Conservation (phyloP, 805 yeast species). For the Danielozyma ontarioensis region DNA sequence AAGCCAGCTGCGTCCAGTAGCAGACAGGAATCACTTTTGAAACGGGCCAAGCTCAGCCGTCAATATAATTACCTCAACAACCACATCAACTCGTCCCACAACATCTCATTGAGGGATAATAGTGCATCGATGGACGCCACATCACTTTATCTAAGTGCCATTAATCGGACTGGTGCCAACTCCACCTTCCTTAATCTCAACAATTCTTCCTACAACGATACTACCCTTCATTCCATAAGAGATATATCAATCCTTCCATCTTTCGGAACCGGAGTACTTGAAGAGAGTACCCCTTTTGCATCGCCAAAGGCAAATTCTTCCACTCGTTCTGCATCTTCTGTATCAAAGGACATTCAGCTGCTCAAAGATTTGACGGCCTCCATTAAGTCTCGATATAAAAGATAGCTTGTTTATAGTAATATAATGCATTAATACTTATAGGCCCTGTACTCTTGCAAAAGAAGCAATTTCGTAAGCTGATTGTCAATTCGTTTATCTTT, state of each 20-base stretch:
- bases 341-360: conserved; percentile 16
- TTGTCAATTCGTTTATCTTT: no score
- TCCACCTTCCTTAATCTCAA: conserved; percentile 13
- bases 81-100: conserved; percentile 14
- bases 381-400: conserved; percentile 19
- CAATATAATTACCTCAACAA: conserved; percentile 28
- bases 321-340: conserved; percentile 1
- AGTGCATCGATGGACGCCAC: conserved; percentile 2
- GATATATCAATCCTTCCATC: conserved; percentile 28
- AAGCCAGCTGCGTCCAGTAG: no score
- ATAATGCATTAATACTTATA: no score
- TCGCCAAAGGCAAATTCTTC: conserved; percentile 15
- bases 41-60: conserved; percentile 23
- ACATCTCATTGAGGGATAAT: no score
- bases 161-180: conserved; percentile 8
- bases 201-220: conserved; percentile 5
- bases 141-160: conserved; percentile 4
- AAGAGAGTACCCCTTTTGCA: conserved; percentile 32
- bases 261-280: conserved; percentile 32
- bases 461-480: no score
- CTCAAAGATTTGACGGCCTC: conserved; percentile 21
- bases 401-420: conserved; percentile 1
- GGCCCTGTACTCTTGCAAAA: no score
- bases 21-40: no score
- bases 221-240: conserved; percentile 11